Percentiles rank a stretch among this genome's conserved stretches.
phyloP scores from a whole-genome alignment of 1,139 yeast genomes.

The Suzukiozyma palmioleophila region DNA sequence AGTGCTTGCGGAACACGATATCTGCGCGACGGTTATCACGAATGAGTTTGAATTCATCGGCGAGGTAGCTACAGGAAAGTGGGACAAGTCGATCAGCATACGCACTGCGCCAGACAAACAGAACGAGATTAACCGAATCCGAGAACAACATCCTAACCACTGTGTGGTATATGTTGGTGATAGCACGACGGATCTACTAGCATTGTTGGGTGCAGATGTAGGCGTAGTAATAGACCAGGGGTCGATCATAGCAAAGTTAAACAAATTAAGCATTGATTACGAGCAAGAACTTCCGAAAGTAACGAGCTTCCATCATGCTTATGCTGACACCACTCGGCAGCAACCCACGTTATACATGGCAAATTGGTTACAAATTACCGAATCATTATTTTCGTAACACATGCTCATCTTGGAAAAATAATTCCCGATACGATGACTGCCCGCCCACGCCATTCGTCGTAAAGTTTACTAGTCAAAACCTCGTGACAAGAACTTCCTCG shows the following conservation, averaged over 20 bases:
- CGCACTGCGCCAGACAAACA: constrained; percentile 60
- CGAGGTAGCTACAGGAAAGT: constrained; percentile 37
- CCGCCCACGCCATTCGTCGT: too few relatives aligned
- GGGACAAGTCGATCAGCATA: constrained; percentile 20
- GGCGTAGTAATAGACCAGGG: constrained; percentile 47
- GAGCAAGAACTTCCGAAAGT: neutral
- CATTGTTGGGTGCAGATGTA: constrained; percentile 44
- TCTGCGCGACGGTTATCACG: constrained; percentile 24
- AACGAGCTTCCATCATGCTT: neutral
- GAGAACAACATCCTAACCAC: constrained; percentile 13
- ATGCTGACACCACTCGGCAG: neutral
- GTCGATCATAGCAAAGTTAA: constrained; percentile 11
- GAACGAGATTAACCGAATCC: constrained; percentile 14
- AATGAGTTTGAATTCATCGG: constrained; percentile 48
- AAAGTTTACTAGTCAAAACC: too few relatives aligned
- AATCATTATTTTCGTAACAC: too few relatives aligned
- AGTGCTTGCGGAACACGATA: constrained; percentile 31
- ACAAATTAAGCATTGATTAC: constrained; percentile 3
- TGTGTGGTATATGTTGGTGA: constrained; percentile 57
- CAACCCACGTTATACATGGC: too few relatives aligned
- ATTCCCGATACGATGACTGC: too few relatives aligned
- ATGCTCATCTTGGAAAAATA: too few relatives aligned
- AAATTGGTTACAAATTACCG: too few relatives aligned
- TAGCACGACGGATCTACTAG: constrained; percentile 57
- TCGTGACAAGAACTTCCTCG: too few relatives aligned